phyloP scores from a whole-genome alignment of 2,329 filamentous ascomycete species.

The Aspergillus spinulosporus region DNA sequence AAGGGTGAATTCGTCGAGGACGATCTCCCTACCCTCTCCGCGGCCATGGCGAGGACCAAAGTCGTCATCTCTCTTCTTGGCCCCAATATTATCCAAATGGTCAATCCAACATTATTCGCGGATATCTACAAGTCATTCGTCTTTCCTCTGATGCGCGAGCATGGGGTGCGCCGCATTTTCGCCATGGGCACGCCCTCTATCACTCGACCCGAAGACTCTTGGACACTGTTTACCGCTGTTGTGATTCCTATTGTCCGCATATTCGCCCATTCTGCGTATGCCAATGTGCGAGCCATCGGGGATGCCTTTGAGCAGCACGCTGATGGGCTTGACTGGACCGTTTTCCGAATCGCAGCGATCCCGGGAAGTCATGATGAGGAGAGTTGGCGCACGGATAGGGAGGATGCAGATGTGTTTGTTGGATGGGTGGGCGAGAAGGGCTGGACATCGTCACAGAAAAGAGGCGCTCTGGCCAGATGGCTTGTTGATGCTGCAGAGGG shows the following conservation, averaged over 20 bases:
- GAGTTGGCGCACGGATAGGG: constrained; percentile 5
- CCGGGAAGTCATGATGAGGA: constrained; percentile 2
- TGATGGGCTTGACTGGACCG: constrained; percentile 5
- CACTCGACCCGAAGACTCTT: not conserved
- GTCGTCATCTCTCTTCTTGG: constrained; percentile 7
- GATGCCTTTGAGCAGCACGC: constrained; percentile 1
- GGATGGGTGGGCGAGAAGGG: constrained; percentile 4
- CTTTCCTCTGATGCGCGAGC: constrained; percentile 10
- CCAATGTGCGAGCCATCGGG: not conserved
- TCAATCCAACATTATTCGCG: not conserved
- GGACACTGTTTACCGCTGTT: not conserved
- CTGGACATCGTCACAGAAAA: constrained; percentile 3
- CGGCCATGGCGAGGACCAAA: not conserved
- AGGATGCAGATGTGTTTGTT: constrained; percentile 5
- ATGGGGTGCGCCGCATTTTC: constrained; percentile 1
- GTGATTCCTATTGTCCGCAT: not conserved
- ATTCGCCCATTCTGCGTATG: constrained; percentile 6
- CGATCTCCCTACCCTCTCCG: constrained; percentile 2
- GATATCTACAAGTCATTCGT: constrained; percentile 3
- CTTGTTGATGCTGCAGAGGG: constrained; percentile 8
- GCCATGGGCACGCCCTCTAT: constrained; percentile 4
- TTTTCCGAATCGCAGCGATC: constrained; percentile 3
- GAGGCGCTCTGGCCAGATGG: constrained; percentile 4
- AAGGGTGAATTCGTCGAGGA: constrained; percentile 2
- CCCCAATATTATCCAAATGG: not conserved